Conservation (phyloP, 495 filamentous ascomycete genomes). For the Penicillium cinerascens region DNA sequence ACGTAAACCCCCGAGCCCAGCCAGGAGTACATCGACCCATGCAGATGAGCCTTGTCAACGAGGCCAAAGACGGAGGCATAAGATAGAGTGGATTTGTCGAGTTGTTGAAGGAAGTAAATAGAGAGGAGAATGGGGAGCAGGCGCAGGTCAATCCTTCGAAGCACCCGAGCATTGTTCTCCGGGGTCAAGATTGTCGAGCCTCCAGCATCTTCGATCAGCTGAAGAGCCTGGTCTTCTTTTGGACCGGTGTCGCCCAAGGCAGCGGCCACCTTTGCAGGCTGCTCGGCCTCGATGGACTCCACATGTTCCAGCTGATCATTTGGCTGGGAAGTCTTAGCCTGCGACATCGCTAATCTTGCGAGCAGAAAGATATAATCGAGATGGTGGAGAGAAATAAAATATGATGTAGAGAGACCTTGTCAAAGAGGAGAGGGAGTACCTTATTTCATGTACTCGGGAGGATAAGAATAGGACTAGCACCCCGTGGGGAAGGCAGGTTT, state of each 20-base stretch:
- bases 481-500: constrained; percentile 33
- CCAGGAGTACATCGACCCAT: constrained; percentile 52
- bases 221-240: constrained; percentile 42
- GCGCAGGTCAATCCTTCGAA: constrained; percentile 52
- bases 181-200: constrained; percentile 43
- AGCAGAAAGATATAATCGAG: neutral
- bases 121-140: constrained; percentile 48
- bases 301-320: constrained; percentile 35
- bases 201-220: constrained; percentile 41
- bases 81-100: constrained; percentile 56
- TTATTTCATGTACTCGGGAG: neutral
- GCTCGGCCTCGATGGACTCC: constrained; percentile 30
- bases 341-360: constrained; percentile 22
- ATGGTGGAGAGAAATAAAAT: neutral
- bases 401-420: neutral
- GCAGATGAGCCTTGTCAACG: constrained; percentile 39
- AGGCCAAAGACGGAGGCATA: constrained; percentile 53
- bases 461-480: constrained; percentile 19
- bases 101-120: constrained; percentile 49
- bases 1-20: constrained; percentile 49
- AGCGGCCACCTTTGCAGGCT: constrained; percentile 5
- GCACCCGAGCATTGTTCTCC: constrained; percentile 51
- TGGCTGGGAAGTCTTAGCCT: constrained; percentile 10
- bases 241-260: constrained; percentile 1
- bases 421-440: neutral